phyloP scores from a whole-genome alignment of 768 basidiomycete genomes.

The Phylloporus sp. region DNA sequence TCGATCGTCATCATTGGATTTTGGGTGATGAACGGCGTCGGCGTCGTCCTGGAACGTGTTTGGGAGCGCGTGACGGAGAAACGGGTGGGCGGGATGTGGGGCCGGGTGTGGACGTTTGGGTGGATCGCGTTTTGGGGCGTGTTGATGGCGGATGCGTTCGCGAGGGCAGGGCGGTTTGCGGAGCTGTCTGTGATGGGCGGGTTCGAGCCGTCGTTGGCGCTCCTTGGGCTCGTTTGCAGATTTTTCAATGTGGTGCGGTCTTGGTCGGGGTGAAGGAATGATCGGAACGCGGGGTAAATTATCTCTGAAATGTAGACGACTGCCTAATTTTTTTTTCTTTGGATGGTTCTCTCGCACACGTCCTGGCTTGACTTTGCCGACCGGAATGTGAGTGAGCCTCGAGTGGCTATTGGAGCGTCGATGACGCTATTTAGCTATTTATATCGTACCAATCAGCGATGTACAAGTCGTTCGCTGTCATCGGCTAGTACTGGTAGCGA shows the following conservation, averaged over 20 bases:
- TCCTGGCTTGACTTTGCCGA: too few species aligned
- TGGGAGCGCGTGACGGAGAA: slow-evolving; percentile 41
- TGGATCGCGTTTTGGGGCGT: slow-evolving; percentile 49
- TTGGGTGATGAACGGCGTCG: slow-evolving; percentile 55
- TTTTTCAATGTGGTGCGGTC: background rate
- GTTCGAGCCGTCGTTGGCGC: slow-evolving; percentile 11
- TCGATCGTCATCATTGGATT: slow-evolving; percentile 40
- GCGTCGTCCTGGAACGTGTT: slow-evolving; percentile 43
- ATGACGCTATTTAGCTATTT: too few species aligned
- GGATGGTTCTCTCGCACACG: too few species aligned
- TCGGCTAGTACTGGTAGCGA: too few species aligned
- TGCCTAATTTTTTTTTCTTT: too few species aligned
- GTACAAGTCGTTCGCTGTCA: too few species aligned
- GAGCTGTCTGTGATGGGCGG: slow-evolving; percentile 9
- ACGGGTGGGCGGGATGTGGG: slow-evolving; percentile 41
- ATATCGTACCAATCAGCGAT: too few species aligned
- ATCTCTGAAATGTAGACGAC: too few species aligned
- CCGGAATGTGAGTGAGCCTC: too few species aligned
- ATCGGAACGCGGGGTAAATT: too few species aligned
- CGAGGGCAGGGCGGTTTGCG: slow-evolving; percentile 11
- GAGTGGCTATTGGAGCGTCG: too few species aligned
- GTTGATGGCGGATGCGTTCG: slow-evolving; percentile 39
- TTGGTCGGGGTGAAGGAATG: too few species aligned
- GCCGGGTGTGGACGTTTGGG: slow-evolving; percentile 45
- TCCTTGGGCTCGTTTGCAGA: slow-evolving; percentile 24